Percentiles rank a stretch among this genome's conserved stretches.
Evolutionary conservation across 768 basidiomycete genomes (phyloP).

Genomic region (Pleurotus sapidus): DNA sequence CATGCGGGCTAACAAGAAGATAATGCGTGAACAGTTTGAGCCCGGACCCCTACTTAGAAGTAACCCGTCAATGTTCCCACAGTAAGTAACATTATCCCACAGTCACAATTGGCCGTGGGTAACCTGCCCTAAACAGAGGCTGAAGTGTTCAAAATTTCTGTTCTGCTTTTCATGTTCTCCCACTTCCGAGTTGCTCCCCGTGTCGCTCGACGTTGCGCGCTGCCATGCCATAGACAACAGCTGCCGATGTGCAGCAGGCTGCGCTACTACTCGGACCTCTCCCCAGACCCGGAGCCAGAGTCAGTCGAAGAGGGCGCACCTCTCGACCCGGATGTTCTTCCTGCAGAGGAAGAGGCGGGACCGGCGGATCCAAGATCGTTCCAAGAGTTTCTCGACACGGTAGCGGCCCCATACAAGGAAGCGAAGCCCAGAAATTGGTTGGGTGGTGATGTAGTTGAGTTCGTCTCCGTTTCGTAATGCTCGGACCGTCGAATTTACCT

Average conservation of each 20-base stretch:
- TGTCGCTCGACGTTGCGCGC: conserved; percentile 27
- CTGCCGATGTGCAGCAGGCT: conserved; percentile 19
- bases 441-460: conserved; percentile 52
- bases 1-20: too few species aligned
- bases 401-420: conserved; percentile 39
- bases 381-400: conserved; percentile 37
- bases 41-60: too few species aligned
- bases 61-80: neutral
- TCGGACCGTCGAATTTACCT: neutral
- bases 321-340: conserved; percentile 12
- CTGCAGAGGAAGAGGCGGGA: conserved; percentile 14
- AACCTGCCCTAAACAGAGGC: neutral
- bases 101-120: neutral
- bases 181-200: conserved; percentile 26
- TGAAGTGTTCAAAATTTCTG: conserved; percentile 28
- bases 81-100: neutral
- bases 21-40: too few species aligned
- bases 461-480: conserved; percentile 18
- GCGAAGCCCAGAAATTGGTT: conserved; percentile 62
- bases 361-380: conserved; percentile 26
- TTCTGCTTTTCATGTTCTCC: conserved; percentile 28
- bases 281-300: conserved; percentile 23
- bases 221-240: conserved; percentile 9
- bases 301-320: conserved; percentile 16
- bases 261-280: conserved; percentile 21